phyloP scores from a whole-genome alignment of 2,329 filamentous ascomycete genomes.

The Fusarium concolor region DNA sequence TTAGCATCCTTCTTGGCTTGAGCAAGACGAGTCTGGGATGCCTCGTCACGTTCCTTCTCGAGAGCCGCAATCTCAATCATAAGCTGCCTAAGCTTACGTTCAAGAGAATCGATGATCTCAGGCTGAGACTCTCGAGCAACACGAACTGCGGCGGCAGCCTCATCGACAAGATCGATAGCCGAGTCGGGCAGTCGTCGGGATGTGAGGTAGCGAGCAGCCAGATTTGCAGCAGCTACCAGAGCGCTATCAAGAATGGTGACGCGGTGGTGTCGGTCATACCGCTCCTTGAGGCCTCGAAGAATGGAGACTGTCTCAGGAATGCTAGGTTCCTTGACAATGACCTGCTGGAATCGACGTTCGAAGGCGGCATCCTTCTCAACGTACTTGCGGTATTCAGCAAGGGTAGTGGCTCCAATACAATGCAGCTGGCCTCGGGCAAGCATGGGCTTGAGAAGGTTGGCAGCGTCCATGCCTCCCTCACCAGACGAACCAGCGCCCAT shows the following conservation, averaged over 20 bases:
- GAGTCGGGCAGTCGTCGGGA: constrained; percentile 92
- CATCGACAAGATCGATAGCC: constrained; percentile 95
- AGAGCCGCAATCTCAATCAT: constrained; percentile 98
- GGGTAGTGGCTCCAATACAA: constrained; percentile 96
- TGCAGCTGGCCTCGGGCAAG: constrained; percentile 95
- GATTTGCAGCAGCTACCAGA: constrained; percentile 88
- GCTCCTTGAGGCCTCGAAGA: constrained; percentile 96
- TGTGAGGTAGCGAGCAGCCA: constrained; percentile 94
- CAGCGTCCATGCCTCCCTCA: constrained; percentile 98
- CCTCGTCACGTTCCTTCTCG: constrained; percentile 93
- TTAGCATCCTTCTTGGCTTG: constrained; percentile 90
- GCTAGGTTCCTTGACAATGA: constrained; percentile 92
- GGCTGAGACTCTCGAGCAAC: constrained; percentile 97
- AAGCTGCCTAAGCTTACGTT: constrained; percentile 88
- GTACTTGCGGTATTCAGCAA: constrained; percentile 97
- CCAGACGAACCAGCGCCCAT: constrained; percentile 97
- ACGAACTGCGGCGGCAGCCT: constrained; percentile 94
- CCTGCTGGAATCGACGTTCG: constrained; percentile 98
- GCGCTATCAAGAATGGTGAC: constrained; percentile 96
- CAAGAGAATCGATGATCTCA: constrained; percentile 93
- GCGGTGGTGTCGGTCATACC: constrained; percentile 98
- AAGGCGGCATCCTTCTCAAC: constrained; percentile 99
- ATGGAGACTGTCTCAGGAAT: constrained; percentile 95
- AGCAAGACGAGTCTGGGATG: constrained; percentile 83
- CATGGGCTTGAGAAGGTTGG: constrained; percentile 98